These are phyloP conservation scores for Nannizzia gypsea DNA, from an alignment of 2,329 filamentous ascomycete genomes.

Conservation along the genomic window DNA sequence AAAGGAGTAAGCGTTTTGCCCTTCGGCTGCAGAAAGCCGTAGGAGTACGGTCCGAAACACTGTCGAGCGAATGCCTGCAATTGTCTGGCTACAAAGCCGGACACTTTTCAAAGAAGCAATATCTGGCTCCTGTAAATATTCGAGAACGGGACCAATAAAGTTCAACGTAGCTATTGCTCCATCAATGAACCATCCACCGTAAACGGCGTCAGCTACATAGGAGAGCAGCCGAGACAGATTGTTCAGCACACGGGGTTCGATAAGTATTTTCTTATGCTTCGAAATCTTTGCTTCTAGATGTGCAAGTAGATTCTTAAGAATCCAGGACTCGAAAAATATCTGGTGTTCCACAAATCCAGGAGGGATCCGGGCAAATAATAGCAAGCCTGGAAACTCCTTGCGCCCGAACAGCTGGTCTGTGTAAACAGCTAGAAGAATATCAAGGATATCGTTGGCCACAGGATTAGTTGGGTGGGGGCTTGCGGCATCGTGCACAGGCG, in stretches of 20 bases:
- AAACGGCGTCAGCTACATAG: conserved; percentile 80
- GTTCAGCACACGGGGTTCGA: conserved; percentile 71
- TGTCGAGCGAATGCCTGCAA: conserved; percentile 61
- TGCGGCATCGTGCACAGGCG: conserved; percentile 43
- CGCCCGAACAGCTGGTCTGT: conserved; percentile 72
- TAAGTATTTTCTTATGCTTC: conserved; percentile 57
- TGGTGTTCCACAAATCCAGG: conserved; percentile 91
- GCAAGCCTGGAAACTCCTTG: conserved; percentile 84
- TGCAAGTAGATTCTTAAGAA: conserved; percentile 63
- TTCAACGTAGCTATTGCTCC: conserved; percentile 75
- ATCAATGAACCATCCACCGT: conserved; percentile 92
- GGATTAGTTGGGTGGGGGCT: conserved; percentile 47
- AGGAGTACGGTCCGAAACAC: conserved; percentile 71
- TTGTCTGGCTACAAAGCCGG: conserved; percentile 76
- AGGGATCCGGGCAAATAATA: conserved; percentile 74
- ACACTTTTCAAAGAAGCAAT: conserved; percentile 73
- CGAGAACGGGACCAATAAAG: conserved; percentile 71
- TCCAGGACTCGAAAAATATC: conserved; percentile 85
- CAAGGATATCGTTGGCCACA: conserved; percentile 63
- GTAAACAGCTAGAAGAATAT: conserved; percentile 68
- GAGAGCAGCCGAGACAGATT: conserved; percentile 72
- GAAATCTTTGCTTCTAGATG: conserved; percentile 60
- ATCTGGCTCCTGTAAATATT: conserved; percentile 79
- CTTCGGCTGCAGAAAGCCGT: conserved; percentile 71
- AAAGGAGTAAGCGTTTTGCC: conserved; percentile 55